Evolutionary conservation across 345 rosid species (phyloP).

Genomic region (Lumnitzera racemosa): DNA sequence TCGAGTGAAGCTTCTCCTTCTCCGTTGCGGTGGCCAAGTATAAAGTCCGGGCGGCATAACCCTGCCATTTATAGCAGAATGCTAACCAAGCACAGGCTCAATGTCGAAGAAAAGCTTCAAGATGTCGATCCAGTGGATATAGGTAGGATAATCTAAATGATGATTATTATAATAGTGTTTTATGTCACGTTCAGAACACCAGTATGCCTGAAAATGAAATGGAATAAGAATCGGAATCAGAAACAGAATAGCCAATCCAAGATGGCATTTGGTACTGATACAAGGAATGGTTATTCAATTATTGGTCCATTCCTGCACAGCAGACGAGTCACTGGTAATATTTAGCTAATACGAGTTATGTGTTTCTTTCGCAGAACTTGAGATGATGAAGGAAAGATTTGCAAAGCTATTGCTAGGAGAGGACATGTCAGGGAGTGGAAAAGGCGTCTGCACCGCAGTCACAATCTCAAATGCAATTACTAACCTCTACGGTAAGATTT

Average conservation of each 20-base stretch:
- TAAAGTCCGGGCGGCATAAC: conserved; percentile 21
- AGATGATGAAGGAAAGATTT: conserved; percentile 81
- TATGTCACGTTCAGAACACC: too few relatives aligned
- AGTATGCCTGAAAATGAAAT: too few relatives aligned
- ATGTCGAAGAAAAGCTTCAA: conserved; percentile 14
- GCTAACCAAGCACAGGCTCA: conserved; percentile 28
- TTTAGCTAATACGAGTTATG: background rate
- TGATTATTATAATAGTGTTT: background rate
- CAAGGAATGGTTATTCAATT: too few relatives aligned
- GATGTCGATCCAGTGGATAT: conserved; percentile 36
- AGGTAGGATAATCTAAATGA: conserved; percentile 27
- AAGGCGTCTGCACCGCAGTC: conserved; percentile 85
- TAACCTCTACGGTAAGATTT: conserved; percentile 72
- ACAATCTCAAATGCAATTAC: conserved; percentile 88
- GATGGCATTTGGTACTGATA: too few relatives aligned
- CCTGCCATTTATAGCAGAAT: conserved; percentile 16
- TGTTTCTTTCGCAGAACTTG: conserved; percentile 38
- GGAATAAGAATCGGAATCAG: too few relatives aligned
- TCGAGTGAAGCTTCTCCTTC: conserved; percentile 58
- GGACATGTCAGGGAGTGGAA: conserved; percentile 96
- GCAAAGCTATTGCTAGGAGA: conserved; percentile 89
- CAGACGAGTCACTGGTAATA: background rate
- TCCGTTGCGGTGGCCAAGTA: conserved; percentile 44
- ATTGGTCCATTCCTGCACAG: background rate
- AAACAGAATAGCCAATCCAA: too few relatives aligned